Evolutionary conservation across 306 rosid species (phyloP), one percentile per base, ranked within the genome.

Genomic region (Mucuna pruriens): DNA sequence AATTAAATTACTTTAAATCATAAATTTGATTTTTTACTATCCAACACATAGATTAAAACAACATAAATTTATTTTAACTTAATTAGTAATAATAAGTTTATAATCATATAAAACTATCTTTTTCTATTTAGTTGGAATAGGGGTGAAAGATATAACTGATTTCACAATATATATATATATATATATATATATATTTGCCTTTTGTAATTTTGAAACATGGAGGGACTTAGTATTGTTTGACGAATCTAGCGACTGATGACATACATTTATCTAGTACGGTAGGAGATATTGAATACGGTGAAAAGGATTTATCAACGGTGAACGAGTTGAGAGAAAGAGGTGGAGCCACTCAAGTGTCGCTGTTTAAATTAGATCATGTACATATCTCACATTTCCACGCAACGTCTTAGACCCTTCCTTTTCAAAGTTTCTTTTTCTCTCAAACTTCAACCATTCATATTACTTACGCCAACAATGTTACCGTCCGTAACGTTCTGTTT

Each of bases 341-440:
- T 49, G 4, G 71, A 67, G 25, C 16, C 81, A 68, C 71, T 0
- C 17, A 17, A 25, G 60, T 33, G 82, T 80, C 83, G 55, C 76
- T 84, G 78, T 86, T 80, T 10, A 26, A 63, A 75, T 13, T 34
- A 7, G 17, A 17, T 13, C 13, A 61, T 17, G 4, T 10, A 57
- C 10, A 52, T 15, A 46, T 36, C 78, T 83, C 81, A 78, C 85
- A 46, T 80, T 46, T 68, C 10, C n/a, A 29, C 40, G 42, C 51
- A 9, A 20, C 17, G 72, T 20, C 48, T 17, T 8, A 36, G 6
- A 1, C n/a, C 1, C 4, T 25, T 16, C 25, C 44, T 77, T 71
- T 82, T 46, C 17, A 76, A 82, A 57, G 76, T 76, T 29, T 75
- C 78, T n/a, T 48, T 75, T 63, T 74, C 38, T 38, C 58, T 11